These are phyloP conservation scores for Achlya hypogyna DNA, from an alignment of 352 stramenopile species.

Conservation along the genomic window DNA sequence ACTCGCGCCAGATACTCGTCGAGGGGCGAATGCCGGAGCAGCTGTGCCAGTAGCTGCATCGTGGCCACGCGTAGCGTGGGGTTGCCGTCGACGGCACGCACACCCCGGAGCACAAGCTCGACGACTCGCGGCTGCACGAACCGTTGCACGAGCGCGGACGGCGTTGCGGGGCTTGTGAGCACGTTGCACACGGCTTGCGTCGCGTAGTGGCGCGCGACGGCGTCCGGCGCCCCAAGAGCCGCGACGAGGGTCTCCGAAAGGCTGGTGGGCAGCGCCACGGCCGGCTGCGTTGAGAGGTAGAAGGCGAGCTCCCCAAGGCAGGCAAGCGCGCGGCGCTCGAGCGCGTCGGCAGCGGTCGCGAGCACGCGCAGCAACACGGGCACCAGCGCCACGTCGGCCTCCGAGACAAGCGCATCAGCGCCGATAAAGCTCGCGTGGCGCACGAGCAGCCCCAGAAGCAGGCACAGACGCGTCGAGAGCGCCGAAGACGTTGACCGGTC, in stretches of 20 bases:
- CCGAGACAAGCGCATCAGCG: slow-evolving; percentile 30
- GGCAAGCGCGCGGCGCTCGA: slow-evolving; percentile 24
- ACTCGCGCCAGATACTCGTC: slow-evolving; percentile 33
- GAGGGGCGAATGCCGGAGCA: slow-evolving; percentile 35
- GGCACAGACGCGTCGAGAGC: slow-evolving; percentile 28
- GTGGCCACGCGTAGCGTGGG: slow-evolving; percentile 30
- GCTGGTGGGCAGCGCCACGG: slow-evolving; percentile 29
- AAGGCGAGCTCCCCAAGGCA: slow-evolving; percentile 68
- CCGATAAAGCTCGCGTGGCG: slow-evolving; percentile 61
- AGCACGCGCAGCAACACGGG: background rate
- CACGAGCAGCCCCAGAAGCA: slow-evolving; percentile 59
- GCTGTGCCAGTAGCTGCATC: slow-evolving; percentile 42
- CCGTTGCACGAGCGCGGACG: slow-evolving; percentile 23
- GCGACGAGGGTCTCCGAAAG: slow-evolving; percentile 30
- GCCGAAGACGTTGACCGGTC: slow-evolving; percentile 23
- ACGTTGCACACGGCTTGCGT: slow-evolving; percentile 52
- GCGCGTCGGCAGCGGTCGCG: background rate
- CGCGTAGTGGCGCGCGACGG: slow-evolving; percentile 43
- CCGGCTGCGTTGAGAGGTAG: slow-evolving; percentile 55
- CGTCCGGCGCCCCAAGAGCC: slow-evolving; percentile 33
- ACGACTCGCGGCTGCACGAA: slow-evolving; percentile 41
- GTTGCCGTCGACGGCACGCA: slow-evolving; percentile 23
- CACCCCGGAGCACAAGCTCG: slow-evolving; percentile 25
- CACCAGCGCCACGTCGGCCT: background rate
- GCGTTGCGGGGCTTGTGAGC: slow-evolving; percentile 32